Conservation (phyloP, 768 basidiomycete genomes). For the Rhodotorula babjevae region DNA sequence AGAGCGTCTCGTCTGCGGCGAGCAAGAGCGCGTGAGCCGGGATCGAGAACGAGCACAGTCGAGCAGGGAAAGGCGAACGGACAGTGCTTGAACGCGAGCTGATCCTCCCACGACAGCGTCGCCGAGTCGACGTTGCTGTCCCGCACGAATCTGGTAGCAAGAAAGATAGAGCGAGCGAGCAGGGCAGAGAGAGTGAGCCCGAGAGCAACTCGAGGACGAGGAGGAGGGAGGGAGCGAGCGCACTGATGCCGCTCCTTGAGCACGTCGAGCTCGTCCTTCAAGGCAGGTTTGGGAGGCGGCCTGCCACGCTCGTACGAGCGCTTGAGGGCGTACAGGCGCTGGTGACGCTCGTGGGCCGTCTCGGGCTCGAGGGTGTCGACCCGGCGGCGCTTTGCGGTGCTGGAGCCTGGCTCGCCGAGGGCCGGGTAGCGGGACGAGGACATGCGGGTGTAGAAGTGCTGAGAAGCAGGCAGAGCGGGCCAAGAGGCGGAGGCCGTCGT, state of each 20-base stretch:
- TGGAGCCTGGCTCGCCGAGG: not conserved
- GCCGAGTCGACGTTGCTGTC: constrained; percentile 39
- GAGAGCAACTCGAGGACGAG: not conserved
- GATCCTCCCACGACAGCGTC: constrained; percentile 68
- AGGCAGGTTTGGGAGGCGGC: not conserved
- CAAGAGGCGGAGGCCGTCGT: not conserved
- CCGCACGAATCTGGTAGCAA: constrained; percentile 64
- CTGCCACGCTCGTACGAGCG: constrained; percentile 12
- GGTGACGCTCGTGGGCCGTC: constrained; percentile 46
- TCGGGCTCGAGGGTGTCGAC: constrained; percentile 43
- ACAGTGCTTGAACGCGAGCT: constrained; percentile 81
- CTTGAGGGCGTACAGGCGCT: constrained; percentile 35
- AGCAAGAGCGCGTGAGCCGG: not conserved
- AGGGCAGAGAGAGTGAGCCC: not conserved
- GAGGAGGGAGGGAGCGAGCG: constrained; percentile 9
- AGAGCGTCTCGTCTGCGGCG: not conserved
- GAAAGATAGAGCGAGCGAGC: not conserved
- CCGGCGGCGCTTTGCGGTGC: constrained; percentile 19
- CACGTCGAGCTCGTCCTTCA: constrained; percentile 50
- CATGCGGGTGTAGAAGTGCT: not conserved
- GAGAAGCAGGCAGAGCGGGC: not conserved
- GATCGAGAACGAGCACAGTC: no score
- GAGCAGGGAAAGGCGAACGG: constrained; percentile 60
- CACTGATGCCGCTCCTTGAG: constrained; percentile 50
- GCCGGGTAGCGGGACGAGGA: not conserved